phyloP scores from a whole-genome alignment of 805 yeast genomes.

The Teunomyces stri region DNA sequence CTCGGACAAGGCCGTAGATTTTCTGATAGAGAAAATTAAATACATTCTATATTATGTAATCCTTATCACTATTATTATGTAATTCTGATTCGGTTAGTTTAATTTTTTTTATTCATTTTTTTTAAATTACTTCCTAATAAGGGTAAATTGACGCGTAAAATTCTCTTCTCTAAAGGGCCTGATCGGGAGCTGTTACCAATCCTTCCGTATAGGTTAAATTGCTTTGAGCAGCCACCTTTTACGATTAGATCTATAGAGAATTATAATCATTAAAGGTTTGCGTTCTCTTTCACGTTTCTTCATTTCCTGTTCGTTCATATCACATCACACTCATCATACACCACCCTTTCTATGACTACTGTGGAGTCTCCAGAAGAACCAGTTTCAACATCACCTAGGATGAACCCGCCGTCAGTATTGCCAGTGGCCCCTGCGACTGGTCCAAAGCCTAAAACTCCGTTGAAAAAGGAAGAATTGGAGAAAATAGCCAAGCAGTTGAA shows the following conservation, averaged over 20 bases:
- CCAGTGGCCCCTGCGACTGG: constrained; percentile 5
- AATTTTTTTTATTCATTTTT: not conserved
- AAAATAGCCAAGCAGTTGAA: constrained; percentile 43
- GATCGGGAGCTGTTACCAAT: constrained; percentile 1
- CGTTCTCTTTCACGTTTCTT: no score
- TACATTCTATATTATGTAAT: no score
- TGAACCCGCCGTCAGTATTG: constrained; percentile 3
- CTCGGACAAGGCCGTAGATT: no score
- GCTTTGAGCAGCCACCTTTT: not conserved
- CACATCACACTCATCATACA: no score
- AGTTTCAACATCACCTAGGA: not conserved
- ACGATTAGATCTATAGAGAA: not conserved
- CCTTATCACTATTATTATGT: no score
- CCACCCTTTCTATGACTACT: not conserved
- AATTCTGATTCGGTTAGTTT: not conserved
- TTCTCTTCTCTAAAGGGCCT: constrained; percentile 1
- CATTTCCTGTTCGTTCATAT: no score
- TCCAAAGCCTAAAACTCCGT: constrained; percentile 31
- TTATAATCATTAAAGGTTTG: no score
- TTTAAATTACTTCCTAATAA: constrained; percentile 3
- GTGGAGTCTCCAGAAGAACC: constrained; percentile 5
- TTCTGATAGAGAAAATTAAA: no score
- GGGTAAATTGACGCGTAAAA: constrained; percentile 10
- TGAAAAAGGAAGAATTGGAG: constrained; percentile 44
- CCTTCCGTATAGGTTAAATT: constrained; percentile 1